Percentiles rank a stretch among this genome's conserved stretches.
Evolutionary conservation across 106 monocot species (phyloP).

Genomic region (Narthecium ossifragum): DNA sequence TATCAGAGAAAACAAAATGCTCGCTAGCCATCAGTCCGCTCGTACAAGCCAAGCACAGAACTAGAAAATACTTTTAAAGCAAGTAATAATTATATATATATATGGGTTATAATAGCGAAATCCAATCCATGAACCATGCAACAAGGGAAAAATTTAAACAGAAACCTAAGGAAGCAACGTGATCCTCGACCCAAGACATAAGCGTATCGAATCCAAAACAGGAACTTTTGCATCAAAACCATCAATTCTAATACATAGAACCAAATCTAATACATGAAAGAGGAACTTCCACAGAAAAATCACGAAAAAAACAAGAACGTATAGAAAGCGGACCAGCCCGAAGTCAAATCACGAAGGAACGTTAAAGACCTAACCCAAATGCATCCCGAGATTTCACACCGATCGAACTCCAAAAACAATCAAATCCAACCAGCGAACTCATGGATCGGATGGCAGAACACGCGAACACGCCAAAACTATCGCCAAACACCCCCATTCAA

Average conservation of each 20-base stretch:
- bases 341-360: conserved; percentile 22
- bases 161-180: conserved; percentile 4
- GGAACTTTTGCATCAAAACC: neutral
- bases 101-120: neutral
- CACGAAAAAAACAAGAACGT: neutral
- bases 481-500: neutral
- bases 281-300: neutral
- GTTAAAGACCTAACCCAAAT: neutral
- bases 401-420: conserved; percentile 13
- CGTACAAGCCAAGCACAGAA: neutral
- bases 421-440: conserved; percentile 18
- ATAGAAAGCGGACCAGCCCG: conserved; percentile 5
- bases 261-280: neutral
- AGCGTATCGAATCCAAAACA: neutral
- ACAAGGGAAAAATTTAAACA: neutral
- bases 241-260: neutral
- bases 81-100: neutral
- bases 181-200: neutral
- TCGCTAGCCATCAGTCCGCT: neutral
- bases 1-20: conserved; percentile 1
- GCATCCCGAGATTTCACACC: neutral
- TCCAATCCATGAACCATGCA: neutral
- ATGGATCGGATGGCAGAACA: conserved; percentile 25
- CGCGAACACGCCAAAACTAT: conserved; percentile 5
- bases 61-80: neutral